Percentiles rank a stretch among this genome's conserved stretches.
These are phyloP conservation scores for Candida manassasensis DNA, from an alignment of 805 yeast genomes.

Conservation along the genomic window DNA sequence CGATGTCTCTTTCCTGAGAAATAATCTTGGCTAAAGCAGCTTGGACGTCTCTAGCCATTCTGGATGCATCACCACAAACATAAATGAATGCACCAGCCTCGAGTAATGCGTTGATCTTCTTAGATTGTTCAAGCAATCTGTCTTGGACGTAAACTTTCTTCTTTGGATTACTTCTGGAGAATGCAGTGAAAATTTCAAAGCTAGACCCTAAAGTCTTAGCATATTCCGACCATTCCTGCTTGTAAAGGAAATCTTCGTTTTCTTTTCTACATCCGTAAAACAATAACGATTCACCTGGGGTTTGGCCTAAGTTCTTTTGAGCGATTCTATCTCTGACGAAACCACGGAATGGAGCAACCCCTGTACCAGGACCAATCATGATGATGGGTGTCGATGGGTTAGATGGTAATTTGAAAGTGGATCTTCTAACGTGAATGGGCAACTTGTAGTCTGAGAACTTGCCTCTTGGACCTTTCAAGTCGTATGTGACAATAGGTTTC, in stretches of 20 bases:
- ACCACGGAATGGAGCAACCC: slow-evolving; percentile 97
- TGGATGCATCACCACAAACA: slow-evolving; percentile 95
- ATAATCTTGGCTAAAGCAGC: slow-evolving; percentile 60
- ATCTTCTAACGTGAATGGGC: slow-evolving; percentile 91
- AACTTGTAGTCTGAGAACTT: slow-evolving; percentile 51
- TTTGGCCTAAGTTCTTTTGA: slow-evolving; percentile 28
- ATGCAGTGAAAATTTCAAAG: slow-evolving; percentile 77
- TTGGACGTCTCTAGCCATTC: slow-evolving; percentile 94
- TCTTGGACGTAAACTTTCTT: slow-evolving; percentile 82
- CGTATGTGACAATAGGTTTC: slow-evolving; percentile 53
- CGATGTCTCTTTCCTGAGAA: slow-evolving; percentile 55
- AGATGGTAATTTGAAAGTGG: slow-evolving; percentile 89
- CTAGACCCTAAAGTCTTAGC: slow-evolving; percentile 52
- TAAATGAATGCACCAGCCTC: slow-evolving; percentile 78
- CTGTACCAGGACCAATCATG: slow-evolving; percentile 97
- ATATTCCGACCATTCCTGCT: slow-evolving; percentile 85
- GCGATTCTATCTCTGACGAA: slow-evolving; percentile 83
- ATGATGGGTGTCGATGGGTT: slow-evolving; percentile 80
- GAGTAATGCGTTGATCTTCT: slow-evolving; percentile 52
- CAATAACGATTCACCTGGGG: slow-evolving; percentile 66
- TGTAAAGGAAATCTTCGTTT: slow-evolving; percentile 77
- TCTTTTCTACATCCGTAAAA: slow-evolving; percentile 85
- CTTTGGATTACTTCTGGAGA: slow-evolving; percentile 64
- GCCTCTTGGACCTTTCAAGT: slow-evolving; percentile 80
- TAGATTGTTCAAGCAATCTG: slow-evolving; percentile 50